Base-by-base conservation (phyloP, 2,329 filamentous ascomycete genomes). In the Pochonia chlamydosporia region DNA sequence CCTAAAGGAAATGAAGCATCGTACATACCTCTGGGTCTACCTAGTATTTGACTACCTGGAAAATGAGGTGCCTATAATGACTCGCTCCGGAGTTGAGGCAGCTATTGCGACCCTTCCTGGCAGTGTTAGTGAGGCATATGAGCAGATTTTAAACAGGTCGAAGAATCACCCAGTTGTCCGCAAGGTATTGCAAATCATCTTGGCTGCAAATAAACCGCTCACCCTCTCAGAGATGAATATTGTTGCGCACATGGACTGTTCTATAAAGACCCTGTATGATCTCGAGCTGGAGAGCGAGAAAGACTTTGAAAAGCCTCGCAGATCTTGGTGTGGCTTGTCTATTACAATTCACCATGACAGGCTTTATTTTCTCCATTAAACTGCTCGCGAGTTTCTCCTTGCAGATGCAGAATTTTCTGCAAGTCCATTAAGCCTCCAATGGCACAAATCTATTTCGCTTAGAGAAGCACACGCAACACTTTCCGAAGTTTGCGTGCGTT, bases 21-120 rank as follows among this genome's bases (percentile, higher is more conserved):
- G 64, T 10, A 69, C 64, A 0, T 69, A 68, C 44, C 63, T 70
- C 21, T 70, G 62, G 66, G 53, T 67, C 4, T 56, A 64, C 35
- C 57, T 69, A 44, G 55, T 67, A 1, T 63, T 68, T 7, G 54
- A 67, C 13, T 55, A 61, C 43, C 47, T 69, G 11, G 30, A 57
- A 35, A 47, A 41, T 13, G 24, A 46, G 4, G 24, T 18, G 37
- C 56, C 63, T 25, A 59, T 58, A 31, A 58, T 50, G 35, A 57
- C 47, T 20, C 10, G 18, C 1, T 52, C 48, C 28, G 56, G 50
- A 5, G 35, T 61, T 16, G 36, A 56, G 11, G 26, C 28, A 5
- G 21, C 49, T 10, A 50, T 62, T 50, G 43, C 44, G 21, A 54
- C 3, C 9, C 36, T 40, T 13, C 36, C 18, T 8, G 23, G n/a